These are phyloP conservation scores for Epipyxis sp. DNA, from an alignment of 108 stramenopile species.

Conservation along the genomic window DNA sequence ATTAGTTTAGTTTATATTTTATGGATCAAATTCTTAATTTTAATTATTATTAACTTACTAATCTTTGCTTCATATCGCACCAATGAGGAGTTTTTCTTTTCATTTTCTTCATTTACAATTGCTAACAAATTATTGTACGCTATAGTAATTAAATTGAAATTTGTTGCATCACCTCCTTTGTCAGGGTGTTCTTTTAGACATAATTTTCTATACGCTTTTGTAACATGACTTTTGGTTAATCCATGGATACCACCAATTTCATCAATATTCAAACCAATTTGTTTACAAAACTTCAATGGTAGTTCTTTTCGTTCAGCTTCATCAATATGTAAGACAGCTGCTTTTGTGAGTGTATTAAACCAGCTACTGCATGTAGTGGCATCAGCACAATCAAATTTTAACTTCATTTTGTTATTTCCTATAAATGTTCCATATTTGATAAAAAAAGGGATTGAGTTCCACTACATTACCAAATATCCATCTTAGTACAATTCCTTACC, in stretches of 20 bases:
- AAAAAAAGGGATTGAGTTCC: no score
- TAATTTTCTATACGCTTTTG: neutral
- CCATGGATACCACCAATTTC: neutral
- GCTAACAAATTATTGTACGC: neutral
- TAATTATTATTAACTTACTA: slow-evolving; percentile 9
- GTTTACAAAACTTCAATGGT: neutral
- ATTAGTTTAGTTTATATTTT: no score
- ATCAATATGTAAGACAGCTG: neutral
- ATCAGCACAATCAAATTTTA: neutral
- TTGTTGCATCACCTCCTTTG: slow-evolving; percentile 7
- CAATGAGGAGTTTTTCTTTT: neutral
- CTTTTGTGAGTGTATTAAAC: neutral
- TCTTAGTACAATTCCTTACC: no score
- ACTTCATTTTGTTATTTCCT: no score
- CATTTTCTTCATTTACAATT: neutral
- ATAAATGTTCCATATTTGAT: no score
- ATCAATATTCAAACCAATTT: neutral
- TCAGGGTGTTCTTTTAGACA: slow-evolving; percentile 14
- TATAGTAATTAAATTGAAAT: neutral
- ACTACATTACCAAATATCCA: no score
- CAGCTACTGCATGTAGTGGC: neutral
- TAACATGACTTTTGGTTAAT: neutral
- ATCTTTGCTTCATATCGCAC: slow-evolving; percentile 19
- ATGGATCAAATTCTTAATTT: no score
- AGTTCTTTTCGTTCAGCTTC: neutral